Conservation (phyloP, 2,329 filamentous ascomycete genomes). For the Paramyrothecium sp. region DNA sequence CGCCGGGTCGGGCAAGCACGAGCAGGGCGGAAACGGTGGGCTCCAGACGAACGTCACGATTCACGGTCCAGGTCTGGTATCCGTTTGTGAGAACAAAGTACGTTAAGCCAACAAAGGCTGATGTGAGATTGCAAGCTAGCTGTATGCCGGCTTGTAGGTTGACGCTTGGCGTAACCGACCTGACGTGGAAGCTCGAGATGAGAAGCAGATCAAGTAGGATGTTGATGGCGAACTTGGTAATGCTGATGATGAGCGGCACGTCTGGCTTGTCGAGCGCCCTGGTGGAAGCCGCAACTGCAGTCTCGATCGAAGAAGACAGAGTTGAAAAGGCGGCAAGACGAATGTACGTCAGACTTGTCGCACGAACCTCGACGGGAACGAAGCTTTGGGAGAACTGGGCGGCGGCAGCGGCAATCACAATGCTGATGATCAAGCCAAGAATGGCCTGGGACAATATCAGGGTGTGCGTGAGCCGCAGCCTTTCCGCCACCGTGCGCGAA, state of each 20-base stretch:
- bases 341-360: constrained; percentile 60
- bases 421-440: constrained; percentile 58
- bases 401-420: constrained; percentile 56
- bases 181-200: constrained; percentile 64
- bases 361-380: constrained; percentile 58
- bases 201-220: constrained; percentile 66
- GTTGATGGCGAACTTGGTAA: constrained; percentile 62
- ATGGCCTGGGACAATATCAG: constrained; percentile 59
- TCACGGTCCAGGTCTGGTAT: constrained; percentile 31
- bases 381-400: constrained; percentile 57
- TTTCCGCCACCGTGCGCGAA: constrained; percentile 45
- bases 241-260: constrained; percentile 65
- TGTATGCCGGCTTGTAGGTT: constrained; percentile 65
- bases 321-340: constrained; percentile 63
- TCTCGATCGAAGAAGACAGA: constrained; percentile 61
- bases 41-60: constrained; percentile 14
- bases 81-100: constrained; percentile 52
- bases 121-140: constrained; percentile 57
- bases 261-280: constrained; percentile 68
- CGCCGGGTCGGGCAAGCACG: constrained; percentile 54
- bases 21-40: constrained; percentile 43
- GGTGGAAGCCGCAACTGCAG: constrained; percentile 59
- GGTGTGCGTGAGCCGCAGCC: constrained; percentile 61
- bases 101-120: constrained; percentile 52
- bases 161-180: constrained; percentile 50